Evolutionary conservation across 2,329 filamentous ascomycete genomes (phyloP).

Genomic region (Penicillium hesseltinei): DNA sequence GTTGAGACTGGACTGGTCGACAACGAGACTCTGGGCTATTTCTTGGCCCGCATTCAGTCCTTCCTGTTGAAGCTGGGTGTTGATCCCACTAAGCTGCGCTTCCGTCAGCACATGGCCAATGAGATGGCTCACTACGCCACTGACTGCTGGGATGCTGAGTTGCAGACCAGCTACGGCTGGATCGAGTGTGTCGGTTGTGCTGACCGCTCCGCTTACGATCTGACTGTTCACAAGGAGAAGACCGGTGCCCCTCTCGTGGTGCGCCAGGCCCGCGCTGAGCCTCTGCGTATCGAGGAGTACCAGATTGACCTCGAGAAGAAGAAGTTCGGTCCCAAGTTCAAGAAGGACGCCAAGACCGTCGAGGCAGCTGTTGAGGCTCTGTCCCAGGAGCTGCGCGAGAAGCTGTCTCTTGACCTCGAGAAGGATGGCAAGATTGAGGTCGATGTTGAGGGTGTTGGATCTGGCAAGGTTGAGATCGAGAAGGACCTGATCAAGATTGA

Average conservation of each 20-base stretch:
- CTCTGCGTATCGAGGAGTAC: constrained; percentile 80
- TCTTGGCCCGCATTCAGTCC: constrained; percentile 86
- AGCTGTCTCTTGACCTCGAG: constrained; percentile 70
- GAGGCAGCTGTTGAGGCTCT: constrained; percentile 74
- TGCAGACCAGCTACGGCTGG: constrained; percentile 91
- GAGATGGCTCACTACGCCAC: constrained; percentile 92
- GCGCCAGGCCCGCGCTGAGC: constrained; percentile 74
- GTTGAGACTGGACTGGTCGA: constrained; percentile 81
- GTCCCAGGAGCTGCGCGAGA: constrained; percentile 77
- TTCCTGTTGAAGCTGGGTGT: constrained; percentile 88
- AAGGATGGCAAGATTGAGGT: constrained; percentile 73
- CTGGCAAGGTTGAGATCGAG: constrained; percentile 74
- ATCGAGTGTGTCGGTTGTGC: constrained; percentile 98
- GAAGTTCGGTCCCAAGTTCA: constrained; percentile 92
- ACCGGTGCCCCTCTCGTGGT: constrained; percentile 85
- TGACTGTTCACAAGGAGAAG: constrained; percentile 88
- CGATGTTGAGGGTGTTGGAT: constrained; percentile 65
- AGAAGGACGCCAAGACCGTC: constrained; percentile 86
- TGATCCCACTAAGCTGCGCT: constrained; percentile 83
- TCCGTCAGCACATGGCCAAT: constrained; percentile 94
- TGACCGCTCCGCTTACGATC: constrained; percentile 90
- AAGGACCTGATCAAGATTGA: constrained; percentile 81
- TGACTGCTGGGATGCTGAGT: constrained; percentile 97
- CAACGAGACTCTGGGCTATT: constrained; percentile 97
- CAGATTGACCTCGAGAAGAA: constrained; percentile 87